These are phyloP conservation scores for Boletus vermiculosoides DNA, from an alignment of 768 basidiomycete species.

Conservation along the genomic window DNA sequence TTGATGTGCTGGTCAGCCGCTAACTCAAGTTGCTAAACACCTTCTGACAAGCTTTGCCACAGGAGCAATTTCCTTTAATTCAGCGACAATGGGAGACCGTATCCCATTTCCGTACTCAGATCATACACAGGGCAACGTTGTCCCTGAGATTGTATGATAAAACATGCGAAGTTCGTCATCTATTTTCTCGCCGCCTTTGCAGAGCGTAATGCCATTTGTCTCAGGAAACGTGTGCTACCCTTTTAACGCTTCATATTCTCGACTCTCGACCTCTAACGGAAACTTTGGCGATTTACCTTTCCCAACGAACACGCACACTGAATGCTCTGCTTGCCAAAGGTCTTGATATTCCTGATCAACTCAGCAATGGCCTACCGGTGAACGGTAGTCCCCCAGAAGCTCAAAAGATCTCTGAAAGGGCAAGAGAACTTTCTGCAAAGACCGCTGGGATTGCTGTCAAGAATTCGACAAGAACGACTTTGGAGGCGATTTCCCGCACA, in stretches of 20 bases:
- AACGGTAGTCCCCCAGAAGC: constrained; percentile 38
- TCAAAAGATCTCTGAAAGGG: constrained; percentile 1
- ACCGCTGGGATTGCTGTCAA: constrained; percentile 50
- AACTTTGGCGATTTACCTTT: constrained; percentile 65
- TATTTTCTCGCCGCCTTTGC: background rate
- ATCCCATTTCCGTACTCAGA: constrained; percentile 83
- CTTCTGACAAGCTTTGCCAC: constrained; percentile 1
- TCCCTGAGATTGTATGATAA: constrained; percentile 63
- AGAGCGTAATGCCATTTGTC: background rate
- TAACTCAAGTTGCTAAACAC: background rate
- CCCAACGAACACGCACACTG: constrained; percentile 65
- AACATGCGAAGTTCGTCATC: constrained; percentile 51
- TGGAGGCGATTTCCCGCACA: constrained; percentile 60
- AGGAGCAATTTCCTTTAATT: constrained; percentile 87
- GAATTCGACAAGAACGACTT: constrained; percentile 47
- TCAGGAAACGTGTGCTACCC: constrained; percentile 72
- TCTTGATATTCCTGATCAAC: constrained; percentile 22
- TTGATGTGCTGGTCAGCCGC: constrained; percentile 57
- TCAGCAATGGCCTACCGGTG: constrained; percentile 32
- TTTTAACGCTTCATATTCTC: constrained; percentile 83
- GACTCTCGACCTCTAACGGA: constrained; percentile 81
- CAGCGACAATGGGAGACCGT: constrained; percentile 94
- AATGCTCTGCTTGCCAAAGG: constrained; percentile 42
- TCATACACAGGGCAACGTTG: constrained; percentile 82
- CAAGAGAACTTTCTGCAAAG: constrained; percentile 26